Evolutionary conservation across 2,329 filamentous ascomycete species (phyloP).

Genomic region (Trichoderma koningiopsis): DNA sequence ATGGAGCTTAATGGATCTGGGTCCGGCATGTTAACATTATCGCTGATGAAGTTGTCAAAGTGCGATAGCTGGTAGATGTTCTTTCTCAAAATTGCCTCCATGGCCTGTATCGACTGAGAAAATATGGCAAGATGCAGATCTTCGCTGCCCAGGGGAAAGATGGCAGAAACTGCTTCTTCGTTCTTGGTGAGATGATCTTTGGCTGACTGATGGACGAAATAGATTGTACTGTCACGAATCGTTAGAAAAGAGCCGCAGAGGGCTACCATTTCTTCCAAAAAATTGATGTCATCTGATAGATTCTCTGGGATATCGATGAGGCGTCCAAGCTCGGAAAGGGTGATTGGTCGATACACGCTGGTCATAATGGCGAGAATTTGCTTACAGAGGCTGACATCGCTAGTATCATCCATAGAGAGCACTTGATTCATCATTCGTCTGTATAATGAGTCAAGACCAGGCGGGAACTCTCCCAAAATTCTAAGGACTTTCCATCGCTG

Average conservation of each 20-base stretch:
- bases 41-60: constrained; percentile 5
- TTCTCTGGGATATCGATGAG: neutral
- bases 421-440: constrained; percentile 43
- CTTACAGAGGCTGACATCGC: constrained; percentile 37
- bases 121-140: constrained; percentile 6
- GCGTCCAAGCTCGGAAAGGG: constrained; percentile 35
- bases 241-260: constrained; percentile 46
- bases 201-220: constrained; percentile 48
- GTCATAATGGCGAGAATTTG: constrained; percentile 39
- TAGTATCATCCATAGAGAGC: constrained; percentile 21
- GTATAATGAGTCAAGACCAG: constrained; percentile 43
- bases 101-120: constrained; percentile 1
- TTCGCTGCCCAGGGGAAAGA: neutral
- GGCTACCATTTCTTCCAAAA: constrained; percentile 36
- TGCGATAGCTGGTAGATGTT: constrained; percentile 35
- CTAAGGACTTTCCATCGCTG: constrained; percentile 27
- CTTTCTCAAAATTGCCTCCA: constrained; percentile 25
- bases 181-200: constrained; percentile 44
- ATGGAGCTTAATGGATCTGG: constrained; percentile 25
- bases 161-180: constrained; percentile 31
- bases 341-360: constrained; percentile 42
- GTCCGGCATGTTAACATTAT: constrained; percentile 22
- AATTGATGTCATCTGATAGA: constrained; percentile 18
- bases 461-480: constrained; percentile 35
- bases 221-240: constrained; percentile 36